Base-by-base conservation (phyloP, 768 basidiomycete species). In the Termitomyces heimii region DNA sequence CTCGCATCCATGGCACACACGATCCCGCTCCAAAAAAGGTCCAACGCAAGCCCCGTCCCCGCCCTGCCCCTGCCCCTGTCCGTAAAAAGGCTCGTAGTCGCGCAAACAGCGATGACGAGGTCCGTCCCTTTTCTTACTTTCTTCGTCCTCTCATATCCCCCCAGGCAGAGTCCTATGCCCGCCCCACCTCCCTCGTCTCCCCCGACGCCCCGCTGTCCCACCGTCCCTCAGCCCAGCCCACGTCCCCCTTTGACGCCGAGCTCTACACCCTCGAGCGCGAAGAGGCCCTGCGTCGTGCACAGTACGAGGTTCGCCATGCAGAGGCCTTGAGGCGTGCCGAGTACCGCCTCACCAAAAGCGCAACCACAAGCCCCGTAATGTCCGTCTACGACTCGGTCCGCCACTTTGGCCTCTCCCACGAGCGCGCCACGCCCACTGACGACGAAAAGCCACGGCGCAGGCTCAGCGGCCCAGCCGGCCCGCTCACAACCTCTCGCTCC, bases 231-330 rank as follows among this genome's bases (percentile, higher is more conserved):
- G 67, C 44, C 37, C 83, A 34, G 77, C 88, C 2, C 83, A 90
- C 64, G 81, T 82, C n/a, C 78, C 87, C 1, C 70, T 86, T 75
- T 31, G 75, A 89, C 20, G 94, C 94, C 3, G 92, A 97, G 67
- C 80, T 98, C 8, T 88, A 90, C 65, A 85, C 87, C 63, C 84
- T 98, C 31, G 95, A 98, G 68, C 86, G 86, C 39, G 81, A 86
- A 58, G 95, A 97, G 69, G 88, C 92, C 3, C 70, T 85, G 32
- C 80, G 93, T 20, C 79, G 93, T 35, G 92, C 91, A n/a, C 89
- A 93, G 67, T 96, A 87, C 71, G 91, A 94, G 68, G 81, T 85
- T 10, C 77, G 83, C 10, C 88, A 86, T 66, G 85, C 88, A 18
- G 88, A 88, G 54, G 81, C 80, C 13, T 65, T 81, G 35, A 75